A percentile compares a stretch with the other conserved stretches of the same genome.
Conservation (phyloP, 352 stramenopile species). For the Phytophthora hibernalis region DNA sequence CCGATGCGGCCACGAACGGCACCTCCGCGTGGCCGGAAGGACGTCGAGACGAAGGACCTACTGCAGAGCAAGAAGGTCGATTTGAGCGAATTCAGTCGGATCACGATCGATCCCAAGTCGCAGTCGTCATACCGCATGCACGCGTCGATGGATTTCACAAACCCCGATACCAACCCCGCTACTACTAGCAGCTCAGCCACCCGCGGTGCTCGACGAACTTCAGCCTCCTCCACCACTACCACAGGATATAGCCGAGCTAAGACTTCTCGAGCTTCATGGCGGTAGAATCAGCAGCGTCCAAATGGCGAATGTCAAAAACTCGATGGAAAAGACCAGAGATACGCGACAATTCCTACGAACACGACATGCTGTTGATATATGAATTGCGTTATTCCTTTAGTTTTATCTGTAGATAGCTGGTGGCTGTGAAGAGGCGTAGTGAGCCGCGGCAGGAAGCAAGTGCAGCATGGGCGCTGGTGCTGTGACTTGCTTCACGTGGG, state of each 20-base stretch:
- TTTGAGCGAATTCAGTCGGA: constrained; percentile 24
- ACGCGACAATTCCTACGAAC: constrained; percentile 4
- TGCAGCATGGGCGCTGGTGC: constrained; percentile 17
- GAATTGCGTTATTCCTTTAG: constrained; percentile 11
- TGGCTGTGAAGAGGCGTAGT: constrained; percentile 16
- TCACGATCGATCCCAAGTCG: constrained; percentile 33
- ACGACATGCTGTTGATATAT: constrained; percentile 18
- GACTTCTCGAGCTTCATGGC: constrained; percentile 57
- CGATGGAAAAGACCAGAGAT: constrained; percentile 19
- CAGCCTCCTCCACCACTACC: constrained; percentile 9
- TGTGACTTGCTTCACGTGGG: constrained; percentile 15
- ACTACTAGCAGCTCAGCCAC: constrained; percentile 5
- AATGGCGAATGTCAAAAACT: constrained; percentile 12
- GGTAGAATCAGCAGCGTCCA: constrained; percentile 31
- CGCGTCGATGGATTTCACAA: constrained; percentile 43
- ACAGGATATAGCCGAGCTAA: constrained; percentile 33
- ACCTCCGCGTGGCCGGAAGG: constrained; percentile 45
- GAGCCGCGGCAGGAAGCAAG: neutral
- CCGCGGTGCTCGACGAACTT: constrained; percentile 27
- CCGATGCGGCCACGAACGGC: constrained; percentile 49
- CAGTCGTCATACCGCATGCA: constrained; percentile 35
- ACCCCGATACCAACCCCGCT: constrained; percentile 7
- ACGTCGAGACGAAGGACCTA: constrained; percentile 53
- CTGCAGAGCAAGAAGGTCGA: constrained; percentile 55
- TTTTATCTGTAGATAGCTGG: constrained; percentile 9